phyloP scores from a whole-genome alignment of 305 asterid species.

The Fraxinus velutina region DNA sequence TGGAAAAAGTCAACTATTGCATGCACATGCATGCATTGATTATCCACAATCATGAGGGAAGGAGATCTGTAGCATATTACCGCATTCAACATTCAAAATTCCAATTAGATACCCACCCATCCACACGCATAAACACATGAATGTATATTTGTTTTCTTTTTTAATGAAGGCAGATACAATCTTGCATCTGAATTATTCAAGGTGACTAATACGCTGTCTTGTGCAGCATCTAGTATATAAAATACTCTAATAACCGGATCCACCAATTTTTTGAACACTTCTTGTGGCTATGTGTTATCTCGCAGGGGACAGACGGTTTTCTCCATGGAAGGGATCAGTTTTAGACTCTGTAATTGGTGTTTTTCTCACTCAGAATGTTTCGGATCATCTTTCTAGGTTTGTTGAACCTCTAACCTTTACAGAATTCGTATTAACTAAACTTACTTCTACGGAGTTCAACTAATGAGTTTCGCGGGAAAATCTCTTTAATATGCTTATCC shows the following conservation, averaged over 20 bases:
- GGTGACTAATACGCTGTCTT: neutral
- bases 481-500: constrained; percentile 6
- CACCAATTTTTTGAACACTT: neutral
- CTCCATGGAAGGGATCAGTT: constrained; percentile 27
- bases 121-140: neutral
- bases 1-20: neutral
- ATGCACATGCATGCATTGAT: neutral
- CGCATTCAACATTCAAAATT: neutral
- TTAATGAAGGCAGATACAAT: neutral
- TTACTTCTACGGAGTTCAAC: constrained; percentile 10
- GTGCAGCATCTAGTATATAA: neutral
- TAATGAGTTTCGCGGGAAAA: neutral
- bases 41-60: neutral
- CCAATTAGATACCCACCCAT: neutral
- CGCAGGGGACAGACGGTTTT: constrained; percentile 25
- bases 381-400: constrained; percentile 95
- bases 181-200: neutral
- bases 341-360: constrained; percentile 23
- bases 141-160: neutral
- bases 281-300: constrained; percentile 20
- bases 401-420: constrained; percentile 5
- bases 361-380: constrained; percentile 68
- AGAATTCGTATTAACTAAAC: neutral
- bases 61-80: neutral
- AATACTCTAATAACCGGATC: neutral